Base-by-base conservation (phyloP, 2,329 filamentous ascomycete genomes). In the Fusarium papillatum region DNA sequence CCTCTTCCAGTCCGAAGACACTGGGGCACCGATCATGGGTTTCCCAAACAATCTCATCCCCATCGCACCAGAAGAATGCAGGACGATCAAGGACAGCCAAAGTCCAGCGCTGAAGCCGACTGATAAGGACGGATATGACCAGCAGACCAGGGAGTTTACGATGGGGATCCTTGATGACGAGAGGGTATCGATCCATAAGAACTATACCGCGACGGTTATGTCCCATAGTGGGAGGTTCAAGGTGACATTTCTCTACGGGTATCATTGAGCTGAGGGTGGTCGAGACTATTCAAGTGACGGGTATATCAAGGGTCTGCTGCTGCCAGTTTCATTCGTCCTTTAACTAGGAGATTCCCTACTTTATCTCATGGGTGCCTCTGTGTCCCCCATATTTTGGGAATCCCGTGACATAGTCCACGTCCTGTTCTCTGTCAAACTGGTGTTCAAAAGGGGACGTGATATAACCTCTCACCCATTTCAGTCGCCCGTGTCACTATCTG, bases 151-250 rank as follows among this genome's bases (percentile, higher is more conserved):
- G 24, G 22, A 64, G 7, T 77, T 53, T 26, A 77, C 75, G 0
- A 64, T 66, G 53, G 55, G 26, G 26, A 19, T 29, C 5, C 62
- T 77, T 5, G 71, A 68, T 10, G 19, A 39, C 4, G 29, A 65
- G 3, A 68, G 55, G 7, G 73, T 77, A 4, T 77, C 73, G 7
- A 70, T 77, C 9, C 66, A 72, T 11, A 71, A 74, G 7, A 69
- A n/a, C 34, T 60, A 67, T 9, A 69, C 68, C 17, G 70, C 73
- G n/a, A 73, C 75, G 14, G 38, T 67, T 26, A 73, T 71, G 72
- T 77, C 75, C 11, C 73, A 76, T 10, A 74, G 57, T 29, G 75
- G 75, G 31, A 72, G 75, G 24, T 46, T 76, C 29, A 66, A 38
- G 34, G n/a, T 76, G 14, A 39, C 24, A 8, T 76, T 76, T 41